Base-by-base conservation (phyloP, 1,284 basidiomycete species). In the Earliella scabrosa region DNA sequence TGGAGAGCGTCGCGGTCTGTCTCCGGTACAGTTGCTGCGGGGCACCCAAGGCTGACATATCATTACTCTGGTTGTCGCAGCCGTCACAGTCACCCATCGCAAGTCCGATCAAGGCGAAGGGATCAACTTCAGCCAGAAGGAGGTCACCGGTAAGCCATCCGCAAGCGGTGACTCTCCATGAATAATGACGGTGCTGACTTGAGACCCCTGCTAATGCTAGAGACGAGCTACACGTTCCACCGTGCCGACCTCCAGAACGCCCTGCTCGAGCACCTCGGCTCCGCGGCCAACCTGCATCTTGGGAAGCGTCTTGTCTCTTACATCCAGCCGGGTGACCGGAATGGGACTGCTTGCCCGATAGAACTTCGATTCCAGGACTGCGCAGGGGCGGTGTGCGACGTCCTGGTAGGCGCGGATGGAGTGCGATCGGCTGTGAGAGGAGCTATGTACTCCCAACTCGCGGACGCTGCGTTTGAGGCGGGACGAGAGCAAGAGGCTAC, bases 341-440 rank as follows among this genome's bases (percentile, higher is more conserved):
- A n/a, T n/a, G 54, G 35, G 5, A 18, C 40, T 7, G n/a, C 13
- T 4, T 53, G 47, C 5, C 39, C 34, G 16, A 72, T 81, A 51
- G 70, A 73, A 38, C 65, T 84, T 50, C 58, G 69, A 40, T 83
- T 83, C 64, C 75, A 77, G 59, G 81, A 83, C 63, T 80, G 78
- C 41, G 72, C 75, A 40, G 71, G 68, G n/a, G 70, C 74, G 5
- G 69, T 67, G 32, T 81, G 79, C 60, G 80, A 83, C 64, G 66
- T 82, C 18, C 75, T 83, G 44, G 68, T 82, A 52, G 81, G 81
- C 16, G 76, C 77, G 52, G 81, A 83, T 63, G 81, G 81, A 3
- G 63, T 82, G 52, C 79, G 77, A 66, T 81, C 79, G 59, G 72
- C 66, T 27, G 69, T 73, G 7, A 68, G 75, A n/a, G 36, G 23